Percentiles rank a stretch among this genome's conserved stretches.
Evolutionary conservation across 805 yeast genomes (phyloP).

Genomic region (Jamesozyma rosinii): DNA sequence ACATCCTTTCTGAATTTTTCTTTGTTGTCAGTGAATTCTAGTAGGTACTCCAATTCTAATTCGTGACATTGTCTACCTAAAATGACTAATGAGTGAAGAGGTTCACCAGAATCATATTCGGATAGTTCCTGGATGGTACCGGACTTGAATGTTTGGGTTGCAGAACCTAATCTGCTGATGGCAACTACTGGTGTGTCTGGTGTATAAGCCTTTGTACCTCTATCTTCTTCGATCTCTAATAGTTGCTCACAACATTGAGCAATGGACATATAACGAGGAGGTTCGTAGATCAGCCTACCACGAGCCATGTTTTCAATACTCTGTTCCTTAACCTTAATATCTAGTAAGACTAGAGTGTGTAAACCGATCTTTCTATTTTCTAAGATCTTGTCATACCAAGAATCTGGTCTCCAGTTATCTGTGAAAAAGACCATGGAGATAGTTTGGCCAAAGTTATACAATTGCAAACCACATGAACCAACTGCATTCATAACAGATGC

Average conservation of each 20-base stretch:
- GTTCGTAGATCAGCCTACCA: conserved; percentile 86
- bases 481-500: conserved; percentile 98
- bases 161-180: conserved; percentile 83
- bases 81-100: conserved; percentile 83
- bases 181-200: conserved; percentile 89
- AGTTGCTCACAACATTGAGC: conserved; percentile 82
- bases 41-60: conserved; percentile 75
- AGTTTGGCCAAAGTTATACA: conserved; percentile 93
- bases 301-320: conserved; percentile 88
- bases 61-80: conserved; percentile 93
- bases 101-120: conserved; percentile 85
- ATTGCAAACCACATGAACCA: conserved; percentile 93
- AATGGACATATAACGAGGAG: conserved; percentile 93
- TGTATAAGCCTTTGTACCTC: conserved; percentile 72
- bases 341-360: conserved; percentile 80
- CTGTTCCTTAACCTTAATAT: conserved; percentile 94
- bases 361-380: conserved; percentile 87
- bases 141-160: conserved; percentile 71
- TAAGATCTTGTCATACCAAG: conserved; percentile 79
- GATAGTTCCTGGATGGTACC: conserved; percentile 73
- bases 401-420: conserved; percentile 92
- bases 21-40: conserved; percentile 61
- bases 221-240: conserved; percentile 73
- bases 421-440: conserved; percentile 95
- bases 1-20: conserved; percentile 39